Base-by-base conservation (phyloP, 371 early-diverging fungal genomes). In the Zychaea mexicana region DNA sequence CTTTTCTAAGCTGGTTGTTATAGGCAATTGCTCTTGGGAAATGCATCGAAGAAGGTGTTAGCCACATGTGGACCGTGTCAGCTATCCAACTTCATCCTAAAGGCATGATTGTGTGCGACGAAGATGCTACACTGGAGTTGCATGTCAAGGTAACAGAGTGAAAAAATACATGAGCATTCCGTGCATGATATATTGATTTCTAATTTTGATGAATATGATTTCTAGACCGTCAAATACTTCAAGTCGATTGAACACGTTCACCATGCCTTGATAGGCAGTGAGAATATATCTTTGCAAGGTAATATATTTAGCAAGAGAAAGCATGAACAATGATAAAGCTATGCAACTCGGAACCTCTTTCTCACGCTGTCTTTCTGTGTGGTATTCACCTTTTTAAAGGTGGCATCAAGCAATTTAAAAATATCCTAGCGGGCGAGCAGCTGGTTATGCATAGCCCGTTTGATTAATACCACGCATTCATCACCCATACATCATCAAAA, bases 221-320 rank as follows among this genome's bases (percentile, higher is more conserved):
- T 36, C 33, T 17, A 56, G 84, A 94, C 94, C 30, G 94, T 94
- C 66, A 90, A 91, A 75, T 93, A 94, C 77, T 94, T 93, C 81
- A 93, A 92, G 77, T 88, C 89, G 54, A 94, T 94, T 68, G 95
- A 94, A 70, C 90, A 92, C 79, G 94, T 94, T 19, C 93, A 94
- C 60, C 85, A 90, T 67, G 83, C 89, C 61, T 75, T 93, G 54
- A 89, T 93, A 68, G 94, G 94, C 61, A 78, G 85, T 45, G 92
- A 93, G 63, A 90, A 92, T 74, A 82, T 93, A 47, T 89, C 90
- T 52, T 79, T 93, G 56, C 89, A 91, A 79, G 94, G 92, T 52
- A 65, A 65, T 19, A 12, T 9, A 9, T 36, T 7, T 36, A 36
- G 38, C 38, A n/a, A n/a, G n/a, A n/a, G 13, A 42, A 42, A 12